Conservation (phyloP, 139 green algal genomes). For the Coelastrella sp. region DNA sequence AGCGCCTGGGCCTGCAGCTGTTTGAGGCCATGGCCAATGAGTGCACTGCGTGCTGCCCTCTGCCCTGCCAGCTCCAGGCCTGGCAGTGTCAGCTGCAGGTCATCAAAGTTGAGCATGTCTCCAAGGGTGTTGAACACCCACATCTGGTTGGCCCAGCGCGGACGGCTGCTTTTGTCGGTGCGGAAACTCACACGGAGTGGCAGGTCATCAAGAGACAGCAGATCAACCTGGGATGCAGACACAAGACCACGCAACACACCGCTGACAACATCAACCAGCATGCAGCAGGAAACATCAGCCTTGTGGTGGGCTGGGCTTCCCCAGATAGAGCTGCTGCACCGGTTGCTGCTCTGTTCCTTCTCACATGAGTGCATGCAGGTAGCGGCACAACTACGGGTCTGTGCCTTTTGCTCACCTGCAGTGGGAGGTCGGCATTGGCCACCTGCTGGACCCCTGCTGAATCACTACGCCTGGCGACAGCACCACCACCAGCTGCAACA, state of each 20-base stretch:
- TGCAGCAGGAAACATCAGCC: no score
- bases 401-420: constrained; percentile 55
- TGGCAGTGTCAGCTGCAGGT: constrained; percentile 70
- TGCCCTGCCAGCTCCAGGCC: constrained; percentile 55
- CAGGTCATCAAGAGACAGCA: constrained; percentile 72
- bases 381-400: no score
- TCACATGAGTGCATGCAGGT: no score
- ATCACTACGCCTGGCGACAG: neutral
- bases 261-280: no score
- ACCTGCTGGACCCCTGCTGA: constrained; percentile 25
- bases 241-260: neutral
- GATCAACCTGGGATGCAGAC: constrained; percentile 58
- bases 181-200: constrained; percentile 76
- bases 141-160: constrained; percentile 61
- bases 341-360: no score
- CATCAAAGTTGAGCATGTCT: constrained; percentile 85
- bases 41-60: constrained; percentile 2
- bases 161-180: constrained; percentile 63
- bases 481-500: neutral
- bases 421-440: constrained; percentile 35
- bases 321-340: no score
- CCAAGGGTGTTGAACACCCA: constrained; percentile 63
- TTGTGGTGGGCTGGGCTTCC: no score
- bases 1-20: constrained; percentile 51
- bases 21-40: constrained; percentile 24